A percentile compares a stretch with the other conserved stretches of the same genome.
Conservation (phyloP, 1,139 yeast genomes). For the Yamadazyma triangularis region DNA sequence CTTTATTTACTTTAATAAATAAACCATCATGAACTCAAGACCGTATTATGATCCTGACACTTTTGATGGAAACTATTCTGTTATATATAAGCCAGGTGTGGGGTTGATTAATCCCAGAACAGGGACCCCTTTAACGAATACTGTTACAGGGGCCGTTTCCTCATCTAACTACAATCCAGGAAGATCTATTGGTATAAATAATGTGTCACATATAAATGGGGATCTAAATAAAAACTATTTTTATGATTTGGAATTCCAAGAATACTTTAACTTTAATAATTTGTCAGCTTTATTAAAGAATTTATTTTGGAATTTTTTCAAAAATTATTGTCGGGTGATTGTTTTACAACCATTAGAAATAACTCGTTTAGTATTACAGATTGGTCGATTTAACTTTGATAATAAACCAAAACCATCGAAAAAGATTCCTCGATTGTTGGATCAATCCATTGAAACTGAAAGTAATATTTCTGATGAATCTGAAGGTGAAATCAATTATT, state of each 20-base stretch:
- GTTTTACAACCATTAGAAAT: conserved; percentile 89
- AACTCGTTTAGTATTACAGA: conserved; percentile 72
- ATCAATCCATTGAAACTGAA: conserved; percentile 6
- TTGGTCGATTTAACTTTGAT: conserved; percentile 52
- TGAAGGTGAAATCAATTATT: conserved; percentile 56
- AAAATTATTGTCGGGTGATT: conserved; percentile 63
- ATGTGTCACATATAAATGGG: conserved; percentile 3
- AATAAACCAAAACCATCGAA: conserved; percentile 5
- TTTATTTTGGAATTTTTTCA: conserved; percentile 55
- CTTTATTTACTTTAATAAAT: too few relatives aligned
- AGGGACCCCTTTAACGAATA: conserved; percentile 22
- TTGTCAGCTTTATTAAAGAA: conserved; percentile 51
- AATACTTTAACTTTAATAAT: conserved; percentile 58
- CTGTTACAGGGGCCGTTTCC: conserved; percentile 4
- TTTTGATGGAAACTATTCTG: conserved; percentile 64
- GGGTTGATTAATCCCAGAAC: conserved; percentile 48
- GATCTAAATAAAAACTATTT: conserved; percentile 41
- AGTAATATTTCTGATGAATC: conserved; percentile 15
- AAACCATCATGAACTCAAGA: conserved; percentile 39
- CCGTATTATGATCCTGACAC: conserved; percentile 73
- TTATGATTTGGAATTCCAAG: conserved; percentile 63
- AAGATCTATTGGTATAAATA: conserved; percentile 13
- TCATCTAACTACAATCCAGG: conserved; percentile 11
- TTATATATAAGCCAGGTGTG: conserved; percentile 55
- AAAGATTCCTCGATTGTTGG: conserved; percentile 6